Base-by-base conservation (phyloP, 176 grass and related monocot species). In the Themeda triandra region DNA sequence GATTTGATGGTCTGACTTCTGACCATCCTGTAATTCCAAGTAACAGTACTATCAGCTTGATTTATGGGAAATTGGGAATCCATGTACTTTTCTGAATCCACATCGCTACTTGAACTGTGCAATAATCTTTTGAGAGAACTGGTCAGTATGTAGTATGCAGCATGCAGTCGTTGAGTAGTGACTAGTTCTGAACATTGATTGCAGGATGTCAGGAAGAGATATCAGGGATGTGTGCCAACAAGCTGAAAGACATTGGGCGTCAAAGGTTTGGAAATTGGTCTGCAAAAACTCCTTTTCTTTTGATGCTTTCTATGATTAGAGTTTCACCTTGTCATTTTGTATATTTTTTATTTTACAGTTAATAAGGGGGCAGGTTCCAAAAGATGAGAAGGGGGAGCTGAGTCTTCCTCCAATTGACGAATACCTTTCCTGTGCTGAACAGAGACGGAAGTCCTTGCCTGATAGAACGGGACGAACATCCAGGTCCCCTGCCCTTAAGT, bases 121-220 rank as follows among this genome's bases (percentile, higher is more conserved):
- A 60, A 68, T 49, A 59, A 40, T 60, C 29, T 29, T 80, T 67
- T 18, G 62, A 67, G 60, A 68, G 3, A 75, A 19, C 19, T 59
- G 35, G 3, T 4, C 8, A 23, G 8, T 44, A 17, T 30, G 45
- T 5, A 23, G 8, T 44, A 17, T 30, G 45, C 42, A 72, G 11
- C 28, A 29, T 31, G 49, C 58, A 67, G 66, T 23, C 1, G 6
- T 87, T 51, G 19, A 15, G 63, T 35, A 51, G 19, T 49, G 62
- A 74, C 53, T 41, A 64, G 29, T 86, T 67, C 67, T 70, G 24
- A 83, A 88, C 45, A 71, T 28, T 88, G 77, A 74, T 48, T 93
- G 71, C 91, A 99, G 96, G 41, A 99, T 99, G 96, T 93, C 96
- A 59, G 96, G 93, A 59, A 89, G 93, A 91, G 96, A 98, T 72